These are phyloP conservation scores for Babesia bovis DNA, from an alignment of 169 alveolate genomes.

Conservation along the genomic window DNA sequence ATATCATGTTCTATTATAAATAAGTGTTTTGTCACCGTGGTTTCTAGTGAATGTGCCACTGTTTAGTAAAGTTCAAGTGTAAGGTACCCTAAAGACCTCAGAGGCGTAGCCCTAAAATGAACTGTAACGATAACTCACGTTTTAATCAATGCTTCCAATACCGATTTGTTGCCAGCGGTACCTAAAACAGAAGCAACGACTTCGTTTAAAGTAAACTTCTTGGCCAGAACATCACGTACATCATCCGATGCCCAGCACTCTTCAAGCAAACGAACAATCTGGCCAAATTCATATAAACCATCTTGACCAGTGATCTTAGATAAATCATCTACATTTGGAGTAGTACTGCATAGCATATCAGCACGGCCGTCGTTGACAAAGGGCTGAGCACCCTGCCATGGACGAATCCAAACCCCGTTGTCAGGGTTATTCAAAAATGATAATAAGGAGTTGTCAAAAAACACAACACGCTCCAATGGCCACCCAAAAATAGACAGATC, in stretches of 20 bases:
- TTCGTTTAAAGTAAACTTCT: conserved; percentile 11
- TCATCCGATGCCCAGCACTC: conserved; percentile 4
- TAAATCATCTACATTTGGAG: background rate
- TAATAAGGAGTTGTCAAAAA: conserved; percentile 43
- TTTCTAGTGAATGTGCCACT: background rate
- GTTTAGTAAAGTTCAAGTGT: background rate
- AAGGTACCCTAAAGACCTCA: background rate
- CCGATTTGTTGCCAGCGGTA: background rate
- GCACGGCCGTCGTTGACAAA: conserved; percentile 14
- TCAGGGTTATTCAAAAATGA: conserved; percentile 43
- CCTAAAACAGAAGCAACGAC: conserved; percentile 1
- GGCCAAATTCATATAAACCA: conserved; percentile 32
- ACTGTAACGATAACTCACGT: background rate
- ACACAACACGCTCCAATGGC: conserved; percentile 37
- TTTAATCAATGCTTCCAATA: background rate
- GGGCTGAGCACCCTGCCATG: conserved; percentile 38
- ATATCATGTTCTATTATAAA: too few relatives aligned
- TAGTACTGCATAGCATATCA: background rate
- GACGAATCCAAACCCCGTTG: conserved; percentile 44
- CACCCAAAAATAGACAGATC: conserved; percentile 26
- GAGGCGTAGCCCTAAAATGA: background rate
- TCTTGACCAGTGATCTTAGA: conserved; percentile 31
- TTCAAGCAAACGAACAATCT: conserved; percentile 30
- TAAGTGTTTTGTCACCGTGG: background rate
- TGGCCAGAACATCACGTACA: conserved; percentile 18